Evolutionary conservation across 306 rosid genomes (phyloP).

Genomic region (Calophaca sinica): DNA sequence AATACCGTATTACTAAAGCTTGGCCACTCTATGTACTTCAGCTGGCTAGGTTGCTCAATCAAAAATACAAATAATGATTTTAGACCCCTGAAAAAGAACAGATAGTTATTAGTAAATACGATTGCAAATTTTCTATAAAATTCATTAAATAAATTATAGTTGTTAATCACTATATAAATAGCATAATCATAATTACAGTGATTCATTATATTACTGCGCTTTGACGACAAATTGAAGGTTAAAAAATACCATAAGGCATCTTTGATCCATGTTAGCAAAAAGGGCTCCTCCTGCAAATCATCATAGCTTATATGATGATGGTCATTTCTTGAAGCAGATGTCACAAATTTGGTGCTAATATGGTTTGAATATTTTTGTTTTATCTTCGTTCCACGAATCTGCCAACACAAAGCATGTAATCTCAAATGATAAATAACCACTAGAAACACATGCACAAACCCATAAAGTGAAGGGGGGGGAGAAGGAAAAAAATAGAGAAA

Average conservation of each 20-base stretch:
- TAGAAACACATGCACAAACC: neutral
- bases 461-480: too few species aligned
- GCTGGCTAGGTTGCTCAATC: slow-evolving; percentile 90
- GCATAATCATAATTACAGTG: neutral
- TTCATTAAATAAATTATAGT: neutral
- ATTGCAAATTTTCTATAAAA: neutral
- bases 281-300: slow-evolving; percentile 65
- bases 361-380: slow-evolving; percentile 39
- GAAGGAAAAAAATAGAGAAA: too few species aligned
- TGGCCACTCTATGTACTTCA: slow-evolving; percentile 92
- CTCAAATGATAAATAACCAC: slow-evolving; percentile 25
- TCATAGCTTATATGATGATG: slow-evolving; percentile 48
- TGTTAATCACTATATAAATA: neutral
- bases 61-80: slow-evolving; percentile 67
- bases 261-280: slow-evolving; percentile 58
- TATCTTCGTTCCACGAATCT: slow-evolving; percentile 49
- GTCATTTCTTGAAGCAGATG: slow-evolving; percentile 53
- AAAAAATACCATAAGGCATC: slow-evolving; percentile 65
- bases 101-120: slow-evolving; percentile 12
- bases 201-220: slow-evolving; percentile 16
- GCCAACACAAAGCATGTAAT: slow-evolving; percentile 43
- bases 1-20: slow-evolving; percentile 79
- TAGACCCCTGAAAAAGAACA: slow-evolving; percentile 56
- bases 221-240: slow-evolving; percentile 18
- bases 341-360: slow-evolving; percentile 45